Evolutionary conservation across 2,329 filamentous ascomycete species (phyloP), one percentile per base, ranked within the genome.

Genomic region (Geosmithia morbida): DNA sequence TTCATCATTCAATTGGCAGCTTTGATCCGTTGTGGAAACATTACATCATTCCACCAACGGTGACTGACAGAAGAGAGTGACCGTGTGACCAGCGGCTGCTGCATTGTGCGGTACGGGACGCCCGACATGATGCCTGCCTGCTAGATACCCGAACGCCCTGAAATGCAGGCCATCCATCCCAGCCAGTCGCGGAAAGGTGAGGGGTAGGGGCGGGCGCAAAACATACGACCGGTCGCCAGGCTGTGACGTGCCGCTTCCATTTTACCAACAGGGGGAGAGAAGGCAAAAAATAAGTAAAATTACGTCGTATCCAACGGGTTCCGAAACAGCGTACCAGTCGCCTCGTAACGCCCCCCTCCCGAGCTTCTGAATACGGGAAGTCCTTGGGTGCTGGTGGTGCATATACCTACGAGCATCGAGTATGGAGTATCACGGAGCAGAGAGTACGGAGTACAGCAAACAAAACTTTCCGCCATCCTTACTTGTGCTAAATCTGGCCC

Each of bases 61-160:
- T 37, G 33, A 42, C 41, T 6, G 41, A n/a, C 20, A 42, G 41
- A 42, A 42, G 41, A 22, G 43, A 5, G 43, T 44, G 43, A 22
- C 43, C 13, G 26, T 17, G 30, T 45, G 43, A 45, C 16, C 30
- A 45, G 19, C n/a, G 26, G 14, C 26, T 16, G 29, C 43, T 45
- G 43, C 43, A 45, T 26, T 33, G n/a, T n/a, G 43, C 43, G 43
- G 43, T 37, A 45, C 43, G 43, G 43, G 43, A 45, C 43, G 43
- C 13, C 43, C 18, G 41, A 20, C 40, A 42, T 43, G 41, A 20
- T 43, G 19, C 41, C 30, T 46, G 26, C 17, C 44, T 44, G 43
- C 20, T 30, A 46, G 44, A 46, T 46, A 20, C n/a, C 44, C 44
- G 44, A 46, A 16, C 18, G 30, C 29, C 30, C 33, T 37, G 3